phyloP scores from a whole-genome alignment of 768 basidiomycete genomes.

The Cystobasidium onofrii region DNA sequence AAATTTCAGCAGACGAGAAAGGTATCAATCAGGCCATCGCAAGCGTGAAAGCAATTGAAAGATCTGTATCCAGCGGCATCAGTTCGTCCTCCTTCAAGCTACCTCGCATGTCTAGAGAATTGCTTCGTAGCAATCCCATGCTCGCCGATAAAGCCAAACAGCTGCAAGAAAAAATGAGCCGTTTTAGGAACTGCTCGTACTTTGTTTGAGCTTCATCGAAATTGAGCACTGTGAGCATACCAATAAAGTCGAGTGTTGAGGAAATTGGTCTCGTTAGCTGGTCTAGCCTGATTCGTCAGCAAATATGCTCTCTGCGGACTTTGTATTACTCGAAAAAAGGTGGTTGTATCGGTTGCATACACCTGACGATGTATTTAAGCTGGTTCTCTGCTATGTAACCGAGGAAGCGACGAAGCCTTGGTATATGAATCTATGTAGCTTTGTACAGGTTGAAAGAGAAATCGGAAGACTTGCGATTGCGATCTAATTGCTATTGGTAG shows the following conservation, averaged over 20 bases:
- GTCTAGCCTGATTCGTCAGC: neutral
- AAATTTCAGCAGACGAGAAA: neutral
- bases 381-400: no score
- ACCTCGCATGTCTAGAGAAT: neutral
- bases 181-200: neutral
- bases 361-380: no score
- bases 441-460: neutral
- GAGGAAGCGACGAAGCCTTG: neutral
- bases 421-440: neutral
- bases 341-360: no score
- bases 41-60: neutral
- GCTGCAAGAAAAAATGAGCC: neutral
- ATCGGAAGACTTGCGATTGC: neutral
- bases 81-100: neutral
- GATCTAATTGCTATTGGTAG: neutral
- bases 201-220: no score
- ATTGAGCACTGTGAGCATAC: no score
- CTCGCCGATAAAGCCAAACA: constrained; percentile 10
- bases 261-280: neutral
- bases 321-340: no score
- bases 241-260: no score
- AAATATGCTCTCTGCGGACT: no score
- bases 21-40: neutral
- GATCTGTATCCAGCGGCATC: neutral
- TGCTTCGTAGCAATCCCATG: neutral